A percentile compares a stretch with the other conserved stretches of the same genome.
phyloP scores from a whole-genome alignment of 768 basidiomycete genomes.

The Lepiota subincarnata region DNA sequence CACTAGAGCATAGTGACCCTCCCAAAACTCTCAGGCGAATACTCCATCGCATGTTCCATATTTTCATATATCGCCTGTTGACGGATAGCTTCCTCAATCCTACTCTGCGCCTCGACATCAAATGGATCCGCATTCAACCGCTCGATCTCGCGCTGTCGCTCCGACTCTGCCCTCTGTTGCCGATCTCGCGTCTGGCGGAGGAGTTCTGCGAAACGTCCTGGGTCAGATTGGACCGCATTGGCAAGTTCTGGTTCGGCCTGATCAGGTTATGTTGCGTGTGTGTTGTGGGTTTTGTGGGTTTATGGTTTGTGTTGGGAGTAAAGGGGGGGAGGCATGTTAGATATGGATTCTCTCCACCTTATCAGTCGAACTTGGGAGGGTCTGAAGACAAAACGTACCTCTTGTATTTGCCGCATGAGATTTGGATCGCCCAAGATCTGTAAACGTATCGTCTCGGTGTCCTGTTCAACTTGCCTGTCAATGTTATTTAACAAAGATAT shows the following conservation, averaged over 20 bases:
- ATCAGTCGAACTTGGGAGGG: background rate
- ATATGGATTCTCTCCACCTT: no score
- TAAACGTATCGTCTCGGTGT: conserved; percentile 87
- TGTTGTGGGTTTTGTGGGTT: no score
- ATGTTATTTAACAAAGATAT: background rate
- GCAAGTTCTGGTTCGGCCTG: conserved; percentile 84
- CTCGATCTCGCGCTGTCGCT: conserved; percentile 57
- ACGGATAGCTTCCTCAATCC: conserved; percentile 90
- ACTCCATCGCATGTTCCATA: conserved; percentile 90
- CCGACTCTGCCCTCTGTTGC: conserved; percentile 49
- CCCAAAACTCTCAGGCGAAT: conserved; percentile 90
- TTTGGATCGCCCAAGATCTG: conserved; percentile 82
- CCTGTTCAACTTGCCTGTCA: conserved; percentile 64
- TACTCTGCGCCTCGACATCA: conserved; percentile 86
- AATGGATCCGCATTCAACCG: conserved; percentile 84
- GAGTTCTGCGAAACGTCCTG: conserved; percentile 71
- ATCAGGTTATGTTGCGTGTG: background rate
- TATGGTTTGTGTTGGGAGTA: no score
- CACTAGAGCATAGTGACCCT: conserved; percentile 96
- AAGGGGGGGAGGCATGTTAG: no score
- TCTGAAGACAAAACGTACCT: conserved; percentile 38
- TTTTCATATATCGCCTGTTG: conserved; percentile 91
- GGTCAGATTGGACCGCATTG: conserved; percentile 61
- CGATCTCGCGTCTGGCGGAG: conserved; percentile 58
- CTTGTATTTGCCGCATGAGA: conserved; percentile 69